phyloP scores from a whole-genome alignment of 257 asterid genomes.

The Orobanche coerulescens region DNA sequence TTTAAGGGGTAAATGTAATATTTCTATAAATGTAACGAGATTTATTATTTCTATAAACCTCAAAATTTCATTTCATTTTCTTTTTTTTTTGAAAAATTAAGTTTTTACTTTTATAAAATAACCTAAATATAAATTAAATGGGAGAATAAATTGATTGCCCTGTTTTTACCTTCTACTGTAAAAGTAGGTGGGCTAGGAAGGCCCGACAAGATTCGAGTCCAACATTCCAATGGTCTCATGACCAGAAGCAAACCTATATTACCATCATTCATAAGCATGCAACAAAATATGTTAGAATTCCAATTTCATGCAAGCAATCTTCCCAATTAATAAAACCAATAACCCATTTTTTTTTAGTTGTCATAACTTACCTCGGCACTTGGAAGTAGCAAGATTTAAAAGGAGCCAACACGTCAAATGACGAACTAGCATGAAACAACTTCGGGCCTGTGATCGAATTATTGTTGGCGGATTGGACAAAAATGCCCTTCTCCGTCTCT shows the following conservation, averaged over 20 bases:
- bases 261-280: constrained; percentile 16
- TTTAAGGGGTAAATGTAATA: too few relatives aligned
- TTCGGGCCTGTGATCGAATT: constrained; percentile 38
- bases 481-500: constrained; percentile 28
- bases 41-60: too few relatives aligned
- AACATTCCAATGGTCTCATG: constrained; percentile 70
- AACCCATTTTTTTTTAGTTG: not conserved
- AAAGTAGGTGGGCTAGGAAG: constrained; percentile 34
- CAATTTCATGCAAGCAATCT: constrained; percentile 5
- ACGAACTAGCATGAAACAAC: constrained; percentile 27
- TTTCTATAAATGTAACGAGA: too few relatives aligned
- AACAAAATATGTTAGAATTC: not conserved
- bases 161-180: constrained; percentile 43
- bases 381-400: constrained; percentile 59
- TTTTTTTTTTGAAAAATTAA: too few relatives aligned
- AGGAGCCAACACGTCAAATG: constrained; percentile 46
- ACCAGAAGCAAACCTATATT: constrained; percentile 58
- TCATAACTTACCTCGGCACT: constrained; percentile 53
- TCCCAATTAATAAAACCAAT: not conserved
- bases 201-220: constrained; percentile 33
- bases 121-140: not conserved
- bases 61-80: too few relatives aligned
- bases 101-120: not conserved
- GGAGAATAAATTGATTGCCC: constrained; percentile 3
- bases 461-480: constrained; percentile 29